These are phyloP conservation scores for Fraxinus xanthoxyloides DNA, from an alignment of 305 asterid genomes.

Conservation along the genomic window DNA sequence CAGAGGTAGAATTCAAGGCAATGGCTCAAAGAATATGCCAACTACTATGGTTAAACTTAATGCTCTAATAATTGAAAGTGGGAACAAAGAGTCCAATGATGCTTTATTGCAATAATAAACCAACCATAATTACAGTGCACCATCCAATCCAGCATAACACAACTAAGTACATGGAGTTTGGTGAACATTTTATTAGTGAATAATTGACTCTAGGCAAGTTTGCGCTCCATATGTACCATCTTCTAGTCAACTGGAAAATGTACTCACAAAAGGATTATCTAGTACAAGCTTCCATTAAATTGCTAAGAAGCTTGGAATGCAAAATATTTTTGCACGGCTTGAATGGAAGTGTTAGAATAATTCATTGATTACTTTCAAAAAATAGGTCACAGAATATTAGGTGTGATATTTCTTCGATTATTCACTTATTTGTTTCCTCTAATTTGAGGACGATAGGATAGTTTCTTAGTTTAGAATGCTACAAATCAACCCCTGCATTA, in stretches of 20 bases:
- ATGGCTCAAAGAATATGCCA: not conserved
- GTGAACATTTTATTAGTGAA: not conserved
- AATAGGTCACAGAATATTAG: not conserved
- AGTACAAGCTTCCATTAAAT: not conserved
- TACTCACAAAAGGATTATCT: not conserved
- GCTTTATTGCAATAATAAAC: not conserved
- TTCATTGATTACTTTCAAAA: not conserved
- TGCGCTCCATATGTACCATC: not conserved
- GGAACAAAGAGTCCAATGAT: not conserved
- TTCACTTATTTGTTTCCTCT: not conserved
- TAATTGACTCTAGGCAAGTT: not conserved
- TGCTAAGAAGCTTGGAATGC: not conserved
- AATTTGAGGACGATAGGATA: not conserved
- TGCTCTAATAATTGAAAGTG: not conserved
- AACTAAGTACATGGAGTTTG: not conserved
- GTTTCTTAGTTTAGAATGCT: not conserved
- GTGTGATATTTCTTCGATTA: not conserved
- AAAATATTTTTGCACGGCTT: not conserved
- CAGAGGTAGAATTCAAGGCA: not conserved
- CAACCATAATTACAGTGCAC: not conserved
- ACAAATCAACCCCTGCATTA: not conserved
- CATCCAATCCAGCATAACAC: not conserved
- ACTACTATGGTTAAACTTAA: not conserved
- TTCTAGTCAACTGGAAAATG: not conserved
- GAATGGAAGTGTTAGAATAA: not conserved